Conservation (phyloP, 2,329 filamentous ascomycete genomes). For the Sarocladium strictum region DNA sequence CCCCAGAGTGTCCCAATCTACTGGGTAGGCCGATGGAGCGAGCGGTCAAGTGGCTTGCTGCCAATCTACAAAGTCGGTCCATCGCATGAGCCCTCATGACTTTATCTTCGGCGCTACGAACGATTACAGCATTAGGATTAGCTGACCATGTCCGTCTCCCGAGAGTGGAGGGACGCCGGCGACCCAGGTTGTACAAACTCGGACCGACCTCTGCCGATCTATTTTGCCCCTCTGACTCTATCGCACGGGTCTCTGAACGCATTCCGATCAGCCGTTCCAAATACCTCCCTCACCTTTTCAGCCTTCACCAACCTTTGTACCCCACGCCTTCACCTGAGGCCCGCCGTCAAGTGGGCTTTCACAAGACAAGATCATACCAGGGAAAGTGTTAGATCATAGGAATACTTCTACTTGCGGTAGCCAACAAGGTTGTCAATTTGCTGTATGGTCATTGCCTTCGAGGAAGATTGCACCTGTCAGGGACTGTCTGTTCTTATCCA, state of each 20-base stretch:
- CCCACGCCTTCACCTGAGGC: too few species aligned
- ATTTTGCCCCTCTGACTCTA: background rate
- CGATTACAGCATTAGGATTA: background rate
- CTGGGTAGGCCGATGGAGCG: background rate
- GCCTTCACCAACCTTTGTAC: too few species aligned
- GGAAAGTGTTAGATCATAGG: too few species aligned
- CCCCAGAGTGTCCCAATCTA: background rate
- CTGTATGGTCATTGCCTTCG: too few species aligned
- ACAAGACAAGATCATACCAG: too few species aligned
- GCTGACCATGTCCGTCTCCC: background rate
- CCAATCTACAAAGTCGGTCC: background rate
- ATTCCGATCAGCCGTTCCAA: background rate
- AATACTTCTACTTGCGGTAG: too few species aligned
- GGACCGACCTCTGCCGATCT: background rate
- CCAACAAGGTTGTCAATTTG: too few species aligned
- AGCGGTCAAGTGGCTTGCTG: conserved; percentile 6
- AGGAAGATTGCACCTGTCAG: too few species aligned
- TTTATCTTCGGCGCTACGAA: background rate
- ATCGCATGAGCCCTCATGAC: background rate
- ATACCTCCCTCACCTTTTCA: too few species aligned
- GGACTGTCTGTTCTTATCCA: background rate
- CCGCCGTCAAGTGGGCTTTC: too few species aligned
- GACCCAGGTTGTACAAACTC: background rate
- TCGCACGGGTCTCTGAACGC: background rate
- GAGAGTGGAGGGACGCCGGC: background rate